Evolutionary conservation across 148 eudicot genomes (phyloP).

Genomic region (Camellia granthamiana): DNA sequence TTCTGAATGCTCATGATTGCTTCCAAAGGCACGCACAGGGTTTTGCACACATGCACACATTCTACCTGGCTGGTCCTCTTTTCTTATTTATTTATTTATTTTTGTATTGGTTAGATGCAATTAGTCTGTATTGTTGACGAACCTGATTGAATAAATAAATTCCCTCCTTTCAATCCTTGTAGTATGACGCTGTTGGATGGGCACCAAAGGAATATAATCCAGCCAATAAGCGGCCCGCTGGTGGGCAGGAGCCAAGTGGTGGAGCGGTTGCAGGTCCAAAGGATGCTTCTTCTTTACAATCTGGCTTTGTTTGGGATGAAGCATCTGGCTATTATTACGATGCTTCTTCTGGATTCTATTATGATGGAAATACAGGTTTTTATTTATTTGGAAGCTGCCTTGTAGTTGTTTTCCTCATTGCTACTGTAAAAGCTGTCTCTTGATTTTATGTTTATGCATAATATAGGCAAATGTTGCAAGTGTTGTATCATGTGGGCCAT

Average conservation of each 20-base stretch:
- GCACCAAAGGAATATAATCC: conserved; percentile 98
- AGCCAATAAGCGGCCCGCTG: conserved; percentile 61
- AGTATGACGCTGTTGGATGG: conserved; percentile 98
- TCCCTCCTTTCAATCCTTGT: conserved; percentile 9
- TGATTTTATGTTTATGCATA: too few relatives aligned
- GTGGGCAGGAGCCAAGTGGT: conserved; percentile 52
- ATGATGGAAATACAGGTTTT: conserved; percentile 91
- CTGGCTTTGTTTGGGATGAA: conserved; percentile 99
- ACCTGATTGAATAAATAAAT: neutral
- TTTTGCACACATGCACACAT: neutral
- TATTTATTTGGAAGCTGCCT: neutral
- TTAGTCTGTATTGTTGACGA: neutral
- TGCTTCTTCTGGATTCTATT: conserved; percentile 94
- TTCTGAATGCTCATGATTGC: neutral
- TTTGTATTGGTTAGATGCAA: neutral
- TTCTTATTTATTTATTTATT: neutral
- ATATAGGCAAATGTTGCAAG: too few relatives aligned
- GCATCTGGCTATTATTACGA: conserved; percentile 97
- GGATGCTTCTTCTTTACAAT: conserved; percentile 70
- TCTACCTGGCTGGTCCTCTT: neutral
- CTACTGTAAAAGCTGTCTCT: neutral
- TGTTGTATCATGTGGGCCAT: neutral
- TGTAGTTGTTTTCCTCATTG: neutral
- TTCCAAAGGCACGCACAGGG: neutral
- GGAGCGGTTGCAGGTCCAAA: conserved; percentile 41